phyloP scores from a whole-genome alignment of 495 filamentous ascomycete genomes.

The Penicillium ochrochloron region DNA sequence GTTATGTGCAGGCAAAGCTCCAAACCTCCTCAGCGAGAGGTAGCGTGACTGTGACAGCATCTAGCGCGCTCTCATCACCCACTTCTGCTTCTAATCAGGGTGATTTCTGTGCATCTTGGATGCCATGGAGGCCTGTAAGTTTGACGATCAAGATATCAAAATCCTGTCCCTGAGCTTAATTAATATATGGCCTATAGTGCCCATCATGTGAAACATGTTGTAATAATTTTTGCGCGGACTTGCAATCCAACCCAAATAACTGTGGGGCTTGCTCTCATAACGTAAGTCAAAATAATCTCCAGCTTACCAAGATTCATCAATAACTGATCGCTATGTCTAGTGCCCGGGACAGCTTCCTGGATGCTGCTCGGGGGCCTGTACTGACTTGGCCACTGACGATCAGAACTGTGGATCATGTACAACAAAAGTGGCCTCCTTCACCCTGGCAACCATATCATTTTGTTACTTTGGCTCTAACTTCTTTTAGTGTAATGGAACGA shows the following conservation, averaged over 20 bases:
- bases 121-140: conserved; percentile 26
- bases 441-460: background rate
- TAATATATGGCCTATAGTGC: conserved; percentile 13
- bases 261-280: conserved; percentile 25
- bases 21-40: background rate
- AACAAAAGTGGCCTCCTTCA: background rate
- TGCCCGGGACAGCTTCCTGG: conserved; percentile 23
- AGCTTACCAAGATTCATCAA: too few relatives aligned
- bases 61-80: conserved; percentile 6
- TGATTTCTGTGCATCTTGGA: conserved; percentile 12
- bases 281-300: conserved; percentile 10
- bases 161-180: background rate
- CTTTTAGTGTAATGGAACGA: background rate
- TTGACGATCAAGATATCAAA: background rate
- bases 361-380: conserved; percentile 27
- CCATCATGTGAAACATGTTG: conserved; percentile 22
- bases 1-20: conserved; percentile 17
- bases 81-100: background rate
- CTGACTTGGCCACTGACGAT: conserved; percentile 16
- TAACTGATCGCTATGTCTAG: conserved; percentile 10
- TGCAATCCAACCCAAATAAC: conserved; percentile 13
- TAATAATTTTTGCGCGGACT: conserved; percentile 26
- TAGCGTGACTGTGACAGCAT: conserved; percentile 11
- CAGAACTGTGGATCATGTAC: conserved; percentile 22
- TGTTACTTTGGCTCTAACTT: background rate